Base-by-base conservation (phyloP, 352 stramenopile genomes). In the Hyaloperonospora arabidopsidis region DNA sequence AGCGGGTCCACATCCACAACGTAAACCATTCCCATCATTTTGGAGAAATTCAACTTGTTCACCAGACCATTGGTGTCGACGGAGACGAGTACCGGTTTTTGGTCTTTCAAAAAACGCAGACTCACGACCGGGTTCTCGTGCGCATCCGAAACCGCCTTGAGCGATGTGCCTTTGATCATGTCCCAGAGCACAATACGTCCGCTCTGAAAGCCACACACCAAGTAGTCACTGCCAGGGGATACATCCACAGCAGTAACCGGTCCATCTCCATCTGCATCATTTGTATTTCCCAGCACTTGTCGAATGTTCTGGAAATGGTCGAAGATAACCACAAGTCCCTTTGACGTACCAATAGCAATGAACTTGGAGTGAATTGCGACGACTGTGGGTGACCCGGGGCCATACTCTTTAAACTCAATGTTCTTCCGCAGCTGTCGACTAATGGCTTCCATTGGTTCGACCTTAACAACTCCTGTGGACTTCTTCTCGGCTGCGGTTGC, bases 361-460 rank as follows among this genome's bases (percentile, higher is more conserved):
- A 98, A 98, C 76, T 97, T 97, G 55, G 89, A 95, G 70, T 97
- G 93, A 49, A 97, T 95, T 10, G 91, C 92, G 28, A 98, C 74
- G 32, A 95, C 86, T 0, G 93, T 98, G 8, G 95, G 95, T 5
- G 85, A 89, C 0, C 89, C 89, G 0, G 89, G 85, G 0, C 89
- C 89, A 57, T 95, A 87, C 57, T 95, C 83, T 45, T 93, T 89
- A 40, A 93, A 96, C 73, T 95, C 86, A 52, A 93, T 86, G 52
- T 96, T 96, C 65, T 96, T 96, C 45, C 77, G 74, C 34, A 97
- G 72, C 61, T 96, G 84, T 22, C 83, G 76, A 55, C 87, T 96
- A 59, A 96, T 95, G 1, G 74, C 66, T 35, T 94, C 84, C 81
- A 97, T 89, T 48, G 86, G 77, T 55, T 97, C 81, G 38, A 96